Conservation (phyloP, 2,329 filamentous ascomycete genomes). For the Trichoderma sp. region DNA sequence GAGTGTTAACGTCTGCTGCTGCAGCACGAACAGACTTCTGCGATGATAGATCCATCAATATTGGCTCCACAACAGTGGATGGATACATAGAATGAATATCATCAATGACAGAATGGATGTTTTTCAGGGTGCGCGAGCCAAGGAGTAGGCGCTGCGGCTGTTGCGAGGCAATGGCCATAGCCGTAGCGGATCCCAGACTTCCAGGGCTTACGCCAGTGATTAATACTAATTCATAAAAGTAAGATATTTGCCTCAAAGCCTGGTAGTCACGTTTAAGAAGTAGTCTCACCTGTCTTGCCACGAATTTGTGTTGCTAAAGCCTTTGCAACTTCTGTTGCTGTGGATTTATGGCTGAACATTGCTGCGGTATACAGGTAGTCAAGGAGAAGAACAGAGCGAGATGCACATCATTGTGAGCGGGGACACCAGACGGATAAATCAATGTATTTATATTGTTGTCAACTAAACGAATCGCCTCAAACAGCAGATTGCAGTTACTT, state of each 20-base stretch:
- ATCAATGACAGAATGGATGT: not conserved
- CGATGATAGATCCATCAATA: not conserved
- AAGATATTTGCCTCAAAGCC: not conserved
- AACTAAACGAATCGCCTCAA: not conserved
- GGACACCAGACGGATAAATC: not conserved
- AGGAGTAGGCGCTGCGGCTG: not conserved
- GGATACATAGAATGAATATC: not conserved
- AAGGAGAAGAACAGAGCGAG: not conserved
- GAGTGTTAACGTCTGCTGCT: not conserved
- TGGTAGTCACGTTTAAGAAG: not conserved
- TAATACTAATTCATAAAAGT: not conserved
- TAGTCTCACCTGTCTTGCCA: not conserved
- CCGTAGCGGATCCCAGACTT: not conserved
- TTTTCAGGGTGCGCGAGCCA: not conserved
- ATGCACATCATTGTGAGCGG: not conserved
- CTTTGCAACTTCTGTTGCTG: not conserved
- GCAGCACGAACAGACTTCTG: not conserved
- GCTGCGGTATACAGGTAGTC: not conserved
- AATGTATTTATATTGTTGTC: not conserved
- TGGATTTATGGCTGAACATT: not conserved
- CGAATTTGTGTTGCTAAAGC: not conserved
- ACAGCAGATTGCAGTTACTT: not conserved
- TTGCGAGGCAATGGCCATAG: not conserved
- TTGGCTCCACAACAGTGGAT: not conserved
- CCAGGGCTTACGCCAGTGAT: not conserved